Evolutionary conservation across 2,329 filamentous ascomycete genomes (phyloP), one percentile per base, ranked within the genome.

Genomic region (Pochonia chlamydosporia): DNA sequence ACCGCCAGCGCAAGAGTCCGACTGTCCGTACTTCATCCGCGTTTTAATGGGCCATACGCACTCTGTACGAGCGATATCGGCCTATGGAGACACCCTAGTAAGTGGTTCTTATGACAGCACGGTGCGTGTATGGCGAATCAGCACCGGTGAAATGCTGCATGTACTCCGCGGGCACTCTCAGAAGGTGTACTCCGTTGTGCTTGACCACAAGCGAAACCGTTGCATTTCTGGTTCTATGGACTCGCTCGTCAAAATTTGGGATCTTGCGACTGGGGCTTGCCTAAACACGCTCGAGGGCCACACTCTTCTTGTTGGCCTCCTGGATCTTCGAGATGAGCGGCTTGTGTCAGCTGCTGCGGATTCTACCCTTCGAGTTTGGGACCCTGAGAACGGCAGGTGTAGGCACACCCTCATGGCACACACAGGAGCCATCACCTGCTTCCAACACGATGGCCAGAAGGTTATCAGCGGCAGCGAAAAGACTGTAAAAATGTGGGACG

Each of bases 141-240:
- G 91, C 46, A 99, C 90, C 0, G 93, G 93, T 42, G 91, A 97
- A 60, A 81, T 86, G 7, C 64, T 93, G 3, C 89, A 96, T 60
- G 82, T 89, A 11, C 75, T 99, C 4, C 82, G 86, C 51, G 93
- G 93, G 1, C 93, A 99, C 63, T 79, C 81, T 0, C 84, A 92
- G 63, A 97, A 99, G 65, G 93, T 99, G 0, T 99, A 99, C 65
- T 96, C 91, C 51, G 93, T 99, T 8, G 93, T 99, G 8, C 73
- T 97, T 20, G 93, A 99, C 60, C 86, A 90, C 56, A 84, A 86
- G 58, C 87, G 93, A 49, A 95, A 95, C 60, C 86, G 92, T 35
- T 99, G 93, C 68, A 97, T 99, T 53, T 96, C 91, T 53, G 93
- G 93, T 11, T 96, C 91, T 6, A 99, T 99, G 93, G 93, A 99